A percentile compares a stretch with the other conserved stretches of the same genome.
Conservation (phyloP, 1,139 yeast species). For the Suhomyces bokatorum region DNA sequence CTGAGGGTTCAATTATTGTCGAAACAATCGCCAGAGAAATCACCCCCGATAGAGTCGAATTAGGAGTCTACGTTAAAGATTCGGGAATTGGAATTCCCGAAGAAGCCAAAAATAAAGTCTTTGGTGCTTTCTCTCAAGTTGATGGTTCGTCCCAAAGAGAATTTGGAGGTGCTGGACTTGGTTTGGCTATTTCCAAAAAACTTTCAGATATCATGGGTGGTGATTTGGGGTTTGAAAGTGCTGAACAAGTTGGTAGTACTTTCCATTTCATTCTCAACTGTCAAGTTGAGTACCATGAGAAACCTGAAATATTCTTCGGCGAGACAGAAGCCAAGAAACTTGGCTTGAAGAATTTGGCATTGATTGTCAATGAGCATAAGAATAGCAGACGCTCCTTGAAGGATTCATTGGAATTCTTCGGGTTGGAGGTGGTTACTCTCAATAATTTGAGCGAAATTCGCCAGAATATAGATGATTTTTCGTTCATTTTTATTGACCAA, state of each 20-base stretch:
- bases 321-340: slow-evolving; percentile 14
- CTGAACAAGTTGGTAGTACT: slow-evolving; percentile 53
- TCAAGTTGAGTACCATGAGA: slow-evolving; percentile 25
- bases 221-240: slow-evolving; percentile 49
- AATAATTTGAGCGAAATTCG: slow-evolving; percentile 7
- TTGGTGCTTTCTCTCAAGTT: slow-evolving; percentile 61
- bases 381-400: slow-evolving; percentile 35
- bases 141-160: slow-evolving; percentile 59
- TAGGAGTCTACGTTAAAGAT: slow-evolving; percentile 47
- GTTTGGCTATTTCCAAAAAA: slow-evolving; percentile 59
- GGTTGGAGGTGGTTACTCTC: slow-evolving; percentile 31
- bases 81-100: slow-evolving; percentile 66
- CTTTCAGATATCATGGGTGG: slow-evolving; percentile 63
- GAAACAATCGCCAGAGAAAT: slow-evolving; percentile 34
- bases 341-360: slow-evolving; percentile 22
- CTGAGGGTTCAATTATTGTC: slow-evolving; percentile 47
- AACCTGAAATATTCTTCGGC: slow-evolving; percentile 22
- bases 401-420: slow-evolving; percentile 31
- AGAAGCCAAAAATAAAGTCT: slow-evolving; percentile 48
- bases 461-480: slow-evolving; percentile 12
- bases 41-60: slow-evolving; percentile 40
- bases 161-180: slow-evolving; percentile 63
- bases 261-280: slow-evolving; percentile 43
- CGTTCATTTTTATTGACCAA: slow-evolving; percentile 24
- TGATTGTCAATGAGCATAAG: slow-evolving; percentile 37